These are phyloP conservation scores for Phytopythium chamaehyphon DNA, from an alignment of 352 stramenopile genomes.

Conservation along the genomic window DNA sequence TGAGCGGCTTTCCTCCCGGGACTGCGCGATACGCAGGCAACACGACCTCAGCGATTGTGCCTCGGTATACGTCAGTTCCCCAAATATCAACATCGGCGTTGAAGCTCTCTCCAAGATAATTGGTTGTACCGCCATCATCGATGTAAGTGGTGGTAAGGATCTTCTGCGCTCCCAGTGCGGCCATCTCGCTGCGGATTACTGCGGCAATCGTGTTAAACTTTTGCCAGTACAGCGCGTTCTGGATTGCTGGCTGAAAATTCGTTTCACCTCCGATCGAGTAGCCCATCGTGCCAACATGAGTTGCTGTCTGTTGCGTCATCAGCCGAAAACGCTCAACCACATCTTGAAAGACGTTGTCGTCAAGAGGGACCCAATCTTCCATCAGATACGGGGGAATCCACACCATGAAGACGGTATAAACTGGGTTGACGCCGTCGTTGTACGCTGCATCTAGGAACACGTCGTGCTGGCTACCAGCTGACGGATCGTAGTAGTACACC, in stretches of 20 bases:
- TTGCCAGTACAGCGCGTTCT: constrained; percentile 22
- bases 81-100: constrained; percentile 33
- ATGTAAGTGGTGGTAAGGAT: constrained; percentile 42
- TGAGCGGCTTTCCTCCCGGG: constrained; percentile 19
- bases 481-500: constrained; percentile 26
- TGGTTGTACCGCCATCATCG: constrained; percentile 26
- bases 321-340: constrained; percentile 23
- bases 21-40: constrained; percentile 23
- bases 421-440: constrained; percentile 22
- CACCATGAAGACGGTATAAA: constrained; percentile 37
- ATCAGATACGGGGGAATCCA: constrained; percentile 33
- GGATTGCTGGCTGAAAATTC: constrained; percentile 27
- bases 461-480: constrained; percentile 13
- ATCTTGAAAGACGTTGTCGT: constrained; percentile 14
- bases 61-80: constrained; percentile 36
- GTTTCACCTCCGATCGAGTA: constrained; percentile 39
- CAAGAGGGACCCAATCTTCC: constrained; percentile 12
- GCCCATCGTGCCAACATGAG: constrained; percentile 29
- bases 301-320: constrained; percentile 24
- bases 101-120: constrained; percentile 19
- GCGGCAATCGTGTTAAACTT: constrained; percentile 25
- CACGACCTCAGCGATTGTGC: constrained; percentile 19
- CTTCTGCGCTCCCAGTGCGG: constrained; percentile 12
- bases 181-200: constrained; percentile 20
- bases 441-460: constrained; percentile 30